phyloP scores from a whole-genome alignment of 192 early-diverging fungal species.

The Backusella liffmaniae region DNA sequence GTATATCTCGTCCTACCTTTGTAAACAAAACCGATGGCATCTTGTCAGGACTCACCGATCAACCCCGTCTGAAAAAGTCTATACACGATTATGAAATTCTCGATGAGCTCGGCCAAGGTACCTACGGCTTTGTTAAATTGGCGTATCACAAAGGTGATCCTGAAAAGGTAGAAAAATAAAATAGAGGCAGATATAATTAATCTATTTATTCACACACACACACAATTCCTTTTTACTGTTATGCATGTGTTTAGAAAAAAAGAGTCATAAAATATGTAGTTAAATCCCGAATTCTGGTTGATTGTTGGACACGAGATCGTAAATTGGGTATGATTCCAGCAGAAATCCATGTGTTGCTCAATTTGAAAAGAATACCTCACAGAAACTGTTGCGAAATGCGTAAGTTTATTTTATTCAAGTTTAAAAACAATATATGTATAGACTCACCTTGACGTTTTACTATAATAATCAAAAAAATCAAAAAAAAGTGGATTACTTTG shows the following conservation, averaged over 20 bases:
- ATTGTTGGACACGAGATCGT: conserved; percentile 63
- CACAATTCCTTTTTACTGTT: background rate
- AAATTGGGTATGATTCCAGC: conserved; percentile 59
- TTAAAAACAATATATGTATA: background rate
- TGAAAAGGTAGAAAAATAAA: conserved; percentile 33
- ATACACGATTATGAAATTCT: conserved; percentile 60
- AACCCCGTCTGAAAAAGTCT: background rate
- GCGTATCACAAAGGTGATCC: conserved; percentile 48
- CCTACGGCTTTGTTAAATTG: conserved; percentile 64
- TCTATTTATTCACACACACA: background rate
- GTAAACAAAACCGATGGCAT: background rate
- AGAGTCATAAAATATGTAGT: conserved; percentile 70
- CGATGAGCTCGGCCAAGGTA: conserved; percentile 59
- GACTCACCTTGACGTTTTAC: background rate
- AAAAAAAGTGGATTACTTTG: conserved; percentile 30
- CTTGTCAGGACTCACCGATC: background rate
- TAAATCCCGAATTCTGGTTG: conserved; percentile 57
- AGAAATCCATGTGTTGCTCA: conserved; percentile 72
- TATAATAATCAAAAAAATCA: background rate
- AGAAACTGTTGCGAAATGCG: conserved; percentile 48
- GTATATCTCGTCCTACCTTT: conserved; percentile 7
- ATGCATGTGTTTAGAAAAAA: conserved; percentile 14
- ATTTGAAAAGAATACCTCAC: conserved; percentile 48
- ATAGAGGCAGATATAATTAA: conserved; percentile 44
- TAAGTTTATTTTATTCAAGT: background rate